Percentiles rank a stretch among this genome's conserved stretches.
Evolutionary conservation across 306 rosid species (phyloP).

Genomic region (Amphicarpaea edgeworthii): DNA sequence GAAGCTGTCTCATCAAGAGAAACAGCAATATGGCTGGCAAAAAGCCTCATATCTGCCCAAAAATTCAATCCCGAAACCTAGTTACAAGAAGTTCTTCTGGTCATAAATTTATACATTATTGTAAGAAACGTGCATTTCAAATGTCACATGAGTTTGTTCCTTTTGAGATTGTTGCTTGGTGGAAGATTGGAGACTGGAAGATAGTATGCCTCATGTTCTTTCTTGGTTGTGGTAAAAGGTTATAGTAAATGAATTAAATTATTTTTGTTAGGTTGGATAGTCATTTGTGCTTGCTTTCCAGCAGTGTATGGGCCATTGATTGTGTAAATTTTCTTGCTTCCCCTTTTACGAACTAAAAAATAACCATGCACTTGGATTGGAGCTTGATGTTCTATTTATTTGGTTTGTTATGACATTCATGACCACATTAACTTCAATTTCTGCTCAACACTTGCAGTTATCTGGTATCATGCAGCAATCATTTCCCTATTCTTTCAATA

Average conservation of each 20-base stretch:
- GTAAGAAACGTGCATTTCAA: conserved; percentile 48
- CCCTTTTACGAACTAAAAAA: neutral
- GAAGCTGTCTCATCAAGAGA: conserved; percentile 88
- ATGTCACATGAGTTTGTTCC: conserved; percentile 50
- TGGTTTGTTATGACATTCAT: conserved; percentile 7
- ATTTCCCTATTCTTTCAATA: no score
- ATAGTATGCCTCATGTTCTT: conserved; percentile 49
- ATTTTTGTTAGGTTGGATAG: conserved; percentile 19
- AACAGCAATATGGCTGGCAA: conserved; percentile 93
- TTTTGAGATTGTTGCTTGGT: conserved; percentile 51
- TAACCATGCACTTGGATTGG: conserved; percentile 16
- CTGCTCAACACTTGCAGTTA: neutral
- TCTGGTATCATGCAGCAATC: neutral
- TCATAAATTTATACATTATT: conserved; percentile 46
- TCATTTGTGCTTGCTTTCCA: neutral
- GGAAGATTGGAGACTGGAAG: conserved; percentile 51
- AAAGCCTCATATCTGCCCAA: conserved; percentile 81
- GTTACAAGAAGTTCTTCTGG: no score
- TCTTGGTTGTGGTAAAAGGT: conserved; percentile 38
- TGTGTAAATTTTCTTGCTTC: neutral
- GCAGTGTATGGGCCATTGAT: conserved; percentile 13
- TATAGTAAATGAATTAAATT: conserved; percentile 42
- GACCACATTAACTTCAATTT: neutral
- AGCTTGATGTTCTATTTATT: neutral
- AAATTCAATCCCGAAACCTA: conserved; percentile 67